These are phyloP conservation scores for Cladosporium oxysporum DNA, from an alignment of 2,329 filamentous ascomycete species.

Conservation along the genomic window DNA sequence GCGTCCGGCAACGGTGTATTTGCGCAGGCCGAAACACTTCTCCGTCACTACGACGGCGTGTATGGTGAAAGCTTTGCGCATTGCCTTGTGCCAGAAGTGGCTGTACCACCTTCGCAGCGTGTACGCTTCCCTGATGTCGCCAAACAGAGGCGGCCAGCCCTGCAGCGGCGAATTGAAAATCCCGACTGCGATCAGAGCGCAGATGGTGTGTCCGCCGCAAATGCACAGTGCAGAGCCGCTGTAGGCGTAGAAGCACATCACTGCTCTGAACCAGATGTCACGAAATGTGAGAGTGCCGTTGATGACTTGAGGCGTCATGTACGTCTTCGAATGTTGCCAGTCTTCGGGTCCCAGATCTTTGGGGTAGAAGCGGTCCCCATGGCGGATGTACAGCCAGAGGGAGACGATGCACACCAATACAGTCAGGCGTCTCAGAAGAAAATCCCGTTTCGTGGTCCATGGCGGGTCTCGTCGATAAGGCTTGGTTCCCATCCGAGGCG, in stretches of 20 bases:
- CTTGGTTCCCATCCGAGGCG: conserved; percentile 17
- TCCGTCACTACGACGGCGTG: conserved; percentile 8
- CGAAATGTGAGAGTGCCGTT: conserved; percentile 5
- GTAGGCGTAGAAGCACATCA: conserved; percentile 12
- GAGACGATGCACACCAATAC: not conserved
- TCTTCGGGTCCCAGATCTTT: not conserved
- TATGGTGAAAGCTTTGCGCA: conserved; percentile 17
- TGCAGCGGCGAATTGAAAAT: conserved; percentile 9
- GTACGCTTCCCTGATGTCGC: conserved; percentile 9
- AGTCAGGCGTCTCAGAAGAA: not conserved
- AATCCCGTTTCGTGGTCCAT: not conserved
- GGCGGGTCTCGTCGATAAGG: conserved; percentile 13
- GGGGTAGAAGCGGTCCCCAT: conserved; percentile 4
- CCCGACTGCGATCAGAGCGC: conserved; percentile 14
- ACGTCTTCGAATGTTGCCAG: not conserved
- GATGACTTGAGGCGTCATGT: conserved; percentile 13
- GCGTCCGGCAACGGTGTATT: not conserved
- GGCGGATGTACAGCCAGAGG: conserved; percentile 11
- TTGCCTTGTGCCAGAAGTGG: conserved; percentile 20
- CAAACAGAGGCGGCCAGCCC: conserved; percentile 16
- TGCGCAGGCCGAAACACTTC: not conserved
- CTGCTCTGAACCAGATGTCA: not conserved
- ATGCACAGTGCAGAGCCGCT: conserved; percentile 9
- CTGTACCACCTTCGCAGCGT: conserved; percentile 17
- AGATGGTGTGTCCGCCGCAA: conserved; percentile 10